Conservation (phyloP, 2,329 filamentous ascomycete species). For the Fusarium annulatum region DNA sequence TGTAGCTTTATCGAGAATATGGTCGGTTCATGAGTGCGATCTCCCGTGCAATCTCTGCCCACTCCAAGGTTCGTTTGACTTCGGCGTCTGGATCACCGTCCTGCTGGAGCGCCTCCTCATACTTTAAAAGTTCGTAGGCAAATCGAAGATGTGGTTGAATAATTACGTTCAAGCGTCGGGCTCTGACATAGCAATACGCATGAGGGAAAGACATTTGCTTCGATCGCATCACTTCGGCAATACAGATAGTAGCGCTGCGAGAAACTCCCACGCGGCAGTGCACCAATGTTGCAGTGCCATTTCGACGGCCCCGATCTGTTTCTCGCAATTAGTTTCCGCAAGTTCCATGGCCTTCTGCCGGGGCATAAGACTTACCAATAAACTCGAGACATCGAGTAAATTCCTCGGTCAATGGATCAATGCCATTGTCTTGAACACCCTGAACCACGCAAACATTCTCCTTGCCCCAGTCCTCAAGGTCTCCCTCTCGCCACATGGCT, state of each 20-base stretch:
- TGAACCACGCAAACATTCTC: conserved; percentile 86
- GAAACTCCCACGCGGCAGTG: conserved; percentile 98
- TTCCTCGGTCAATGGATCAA: conserved; percentile 88
- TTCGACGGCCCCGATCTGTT: conserved; percentile 79
- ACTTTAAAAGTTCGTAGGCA: conserved; percentile 93
- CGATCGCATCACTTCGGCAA: conserved; percentile 95
- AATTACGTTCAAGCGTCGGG: conserved; percentile 93
- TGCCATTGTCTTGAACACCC: conserved; percentile 94
- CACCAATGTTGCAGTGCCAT: conserved; percentile 87
- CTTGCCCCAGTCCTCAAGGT: conserved; percentile 76
- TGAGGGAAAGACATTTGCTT: conserved; percentile 85
- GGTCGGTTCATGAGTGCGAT: conserved; percentile 97
- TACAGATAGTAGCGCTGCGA: conserved; percentile 95
- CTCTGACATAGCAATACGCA: conserved; percentile 96
- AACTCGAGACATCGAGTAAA: conserved; percentile 90
- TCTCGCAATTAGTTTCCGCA: conserved; percentile 9
- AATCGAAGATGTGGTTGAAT: conserved; percentile 97
- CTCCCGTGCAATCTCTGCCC: conserved; percentile 87
- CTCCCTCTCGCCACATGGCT: conserved; percentile 80
- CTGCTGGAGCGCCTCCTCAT: conserved; percentile 82
- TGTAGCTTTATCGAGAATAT: conserved; percentile 72
- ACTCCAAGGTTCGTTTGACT: conserved; percentile 85
- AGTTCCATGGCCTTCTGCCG: neutral
- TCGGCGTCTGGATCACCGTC: conserved; percentile 57
- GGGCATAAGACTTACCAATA: conserved; percentile 76